Percentiles rank a stretch among this genome's conserved stretches.
Evolutionary conservation across 164 flowering plant species (phyloP).

Genomic region (Hamamelis virginiana): DNA sequence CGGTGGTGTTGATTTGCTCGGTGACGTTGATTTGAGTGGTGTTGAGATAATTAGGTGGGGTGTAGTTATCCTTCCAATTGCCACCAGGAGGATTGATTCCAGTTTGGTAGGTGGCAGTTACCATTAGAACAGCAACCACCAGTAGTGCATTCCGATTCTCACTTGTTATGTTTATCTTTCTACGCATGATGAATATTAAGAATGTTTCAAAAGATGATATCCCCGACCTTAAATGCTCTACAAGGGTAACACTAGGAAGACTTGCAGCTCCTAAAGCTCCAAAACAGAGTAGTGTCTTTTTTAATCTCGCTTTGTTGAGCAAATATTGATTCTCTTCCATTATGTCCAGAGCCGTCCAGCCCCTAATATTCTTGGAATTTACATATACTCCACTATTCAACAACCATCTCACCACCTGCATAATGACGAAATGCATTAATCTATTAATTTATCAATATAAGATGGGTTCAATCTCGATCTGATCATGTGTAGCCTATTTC

Average conservation of each 20-base stretch:
- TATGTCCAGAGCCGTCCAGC: constrained; percentile 12
- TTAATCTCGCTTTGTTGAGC: too few relatives aligned
- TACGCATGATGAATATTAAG: background rate
- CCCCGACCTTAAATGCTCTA: background rate
- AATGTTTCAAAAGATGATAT: background rate
- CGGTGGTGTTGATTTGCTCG: too few relatives aligned
- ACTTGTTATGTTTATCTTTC: background rate
- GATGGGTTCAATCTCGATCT: too few relatives aligned
- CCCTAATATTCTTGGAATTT: constrained; percentile 4
- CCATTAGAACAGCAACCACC: constrained; percentile 18
- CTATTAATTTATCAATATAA: too few relatives aligned
- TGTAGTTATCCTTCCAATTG: background rate
- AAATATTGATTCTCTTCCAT: too few relatives aligned
- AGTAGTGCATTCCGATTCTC: constrained; percentile 7
- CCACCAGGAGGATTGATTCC: constrained; percentile 17
- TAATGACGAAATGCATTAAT: background rate
- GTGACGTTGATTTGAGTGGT: too few relatives aligned
- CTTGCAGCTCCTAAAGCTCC: background rate
- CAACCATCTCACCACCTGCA: constrained; percentile 2
- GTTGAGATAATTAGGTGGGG: too few relatives aligned
- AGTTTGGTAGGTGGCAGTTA: constrained; percentile 20
- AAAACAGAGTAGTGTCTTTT: too few relatives aligned
- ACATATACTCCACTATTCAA: background rate
- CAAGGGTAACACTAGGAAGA: background rate
- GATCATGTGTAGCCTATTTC: too few relatives aligned